Evolutionary conservation across 306 rosid species (phyloP).

Genomic region (Herpetospermum pedunculosum): DNA sequence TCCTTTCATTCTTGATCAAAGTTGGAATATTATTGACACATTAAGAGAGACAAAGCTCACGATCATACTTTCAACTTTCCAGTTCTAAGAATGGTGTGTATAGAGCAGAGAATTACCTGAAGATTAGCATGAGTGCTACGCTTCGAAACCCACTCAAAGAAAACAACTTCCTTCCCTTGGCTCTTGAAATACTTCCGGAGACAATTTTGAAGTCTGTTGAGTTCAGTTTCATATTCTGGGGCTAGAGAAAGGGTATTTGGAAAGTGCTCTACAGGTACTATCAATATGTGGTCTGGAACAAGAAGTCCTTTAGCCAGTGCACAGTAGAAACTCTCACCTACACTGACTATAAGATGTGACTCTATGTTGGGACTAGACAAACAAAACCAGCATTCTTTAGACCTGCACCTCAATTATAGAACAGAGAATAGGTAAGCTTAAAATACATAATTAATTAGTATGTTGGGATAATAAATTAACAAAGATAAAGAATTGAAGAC

Average conservation of each 20-base stretch:
- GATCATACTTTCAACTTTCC: neutral
- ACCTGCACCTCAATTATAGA: constrained; percentile 43
- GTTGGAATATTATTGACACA: neutral
- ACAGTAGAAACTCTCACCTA: constrained; percentile 75
- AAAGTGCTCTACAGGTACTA: constrained; percentile 72
- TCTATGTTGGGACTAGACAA: constrained; percentile 82
- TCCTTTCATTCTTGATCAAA: neutral
- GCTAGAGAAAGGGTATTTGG: constrained; percentile 54
- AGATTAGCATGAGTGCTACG: constrained; percentile 84
- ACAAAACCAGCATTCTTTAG: constrained; percentile 97
- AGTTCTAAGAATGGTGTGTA: neutral
- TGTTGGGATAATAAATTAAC: neutral
- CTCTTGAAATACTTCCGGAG: constrained; percentile 44
- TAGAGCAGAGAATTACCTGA: constrained; percentile 44
- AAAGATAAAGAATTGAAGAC: constrained; percentile 13
- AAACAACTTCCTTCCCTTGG: constrained; percentile 70
- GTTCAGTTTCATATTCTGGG: constrained; percentile 51
- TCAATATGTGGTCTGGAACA: constrained; percentile 71
- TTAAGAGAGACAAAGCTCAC: neutral
- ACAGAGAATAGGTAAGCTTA: neutral
- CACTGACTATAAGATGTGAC: constrained; percentile 68
- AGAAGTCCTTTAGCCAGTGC: constrained; percentile 95
- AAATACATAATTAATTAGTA: neutral
- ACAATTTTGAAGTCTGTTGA: constrained; percentile 47
- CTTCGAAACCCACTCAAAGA: constrained; percentile 83